Evolutionary conservation across 2,329 filamentous ascomycete species (phyloP).

Genomic region (Magnaporthiopsis incrustans): DNA sequence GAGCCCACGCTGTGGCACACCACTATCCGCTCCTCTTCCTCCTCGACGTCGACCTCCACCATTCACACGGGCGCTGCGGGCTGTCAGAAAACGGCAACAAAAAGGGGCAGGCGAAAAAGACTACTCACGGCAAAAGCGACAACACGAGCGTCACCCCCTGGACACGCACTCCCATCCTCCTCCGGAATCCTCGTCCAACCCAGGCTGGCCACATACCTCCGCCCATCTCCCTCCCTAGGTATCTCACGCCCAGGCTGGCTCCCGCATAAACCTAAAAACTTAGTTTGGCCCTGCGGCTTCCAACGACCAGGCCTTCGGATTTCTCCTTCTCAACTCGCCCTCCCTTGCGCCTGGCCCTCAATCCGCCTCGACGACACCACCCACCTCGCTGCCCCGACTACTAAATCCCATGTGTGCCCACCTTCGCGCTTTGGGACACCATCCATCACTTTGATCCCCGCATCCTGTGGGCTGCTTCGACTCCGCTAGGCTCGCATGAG

Average conservation of each 20-base stretch:
- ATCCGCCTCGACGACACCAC: neutral
- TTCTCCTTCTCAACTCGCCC: neutral
- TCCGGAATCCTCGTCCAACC: neutral
- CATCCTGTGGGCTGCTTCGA: neutral
- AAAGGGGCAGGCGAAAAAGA: neutral
- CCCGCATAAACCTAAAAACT: neutral
- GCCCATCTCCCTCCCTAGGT: neutral
- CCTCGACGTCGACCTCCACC: too few relatives aligned
- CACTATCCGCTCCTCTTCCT: too few relatives aligned
- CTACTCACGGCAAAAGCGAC: neutral
- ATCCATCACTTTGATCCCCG: neutral
- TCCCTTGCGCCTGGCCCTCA: neutral
- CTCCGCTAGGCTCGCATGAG: neutral
- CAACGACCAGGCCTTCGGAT: neutral
- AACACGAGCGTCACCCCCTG: neutral
- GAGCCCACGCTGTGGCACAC: neutral
- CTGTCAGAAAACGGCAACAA: neutral
- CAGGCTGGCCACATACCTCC: neutral
- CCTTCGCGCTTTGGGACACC: neutral
- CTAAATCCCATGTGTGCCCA: neutral
- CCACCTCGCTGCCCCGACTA: neutral
- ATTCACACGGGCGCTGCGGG: too few relatives aligned
- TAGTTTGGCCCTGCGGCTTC: neutral
- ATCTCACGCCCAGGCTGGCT: neutral
- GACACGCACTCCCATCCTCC: too few relatives aligned